A percentile compares a stretch with the other conserved stretches of the same genome.
Conservation (phyloP, 768 basidiomycete species). For the Termitomyces sp. region DNA sequence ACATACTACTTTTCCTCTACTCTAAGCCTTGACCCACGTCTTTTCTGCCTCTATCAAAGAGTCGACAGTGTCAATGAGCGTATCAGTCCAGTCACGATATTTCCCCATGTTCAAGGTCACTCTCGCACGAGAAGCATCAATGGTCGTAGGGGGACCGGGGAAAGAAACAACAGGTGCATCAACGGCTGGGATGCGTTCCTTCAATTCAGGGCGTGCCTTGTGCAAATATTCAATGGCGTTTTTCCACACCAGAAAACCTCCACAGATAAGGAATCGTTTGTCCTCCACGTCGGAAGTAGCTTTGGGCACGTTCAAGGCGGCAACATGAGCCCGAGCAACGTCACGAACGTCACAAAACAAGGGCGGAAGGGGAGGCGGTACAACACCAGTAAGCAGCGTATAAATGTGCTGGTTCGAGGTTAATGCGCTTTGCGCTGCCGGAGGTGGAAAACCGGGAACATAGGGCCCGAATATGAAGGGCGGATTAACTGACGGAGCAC, state of each 20-base stretch:
- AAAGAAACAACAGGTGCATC: constrained; percentile 7
- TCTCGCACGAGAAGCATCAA: constrained; percentile 15
- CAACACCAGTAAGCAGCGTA: constrained; percentile 23
- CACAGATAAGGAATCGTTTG: constrained; percentile 30
- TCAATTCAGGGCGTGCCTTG: constrained; percentile 26
- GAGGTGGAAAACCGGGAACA: constrained; percentile 20
- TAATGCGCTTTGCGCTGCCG: constrained; percentile 18
- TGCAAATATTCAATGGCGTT: constrained; percentile 24
- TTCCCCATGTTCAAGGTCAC: constrained; percentile 15
- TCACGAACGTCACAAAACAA: constrained; percentile 31
- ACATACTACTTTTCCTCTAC: neutral
- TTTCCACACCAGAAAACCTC: constrained; percentile 20
- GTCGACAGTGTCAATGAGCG: constrained; percentile 14
- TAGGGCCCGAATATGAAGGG: constrained; percentile 34
- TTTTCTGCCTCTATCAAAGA: constrained; percentile 19
- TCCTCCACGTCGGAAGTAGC: constrained; percentile 22
- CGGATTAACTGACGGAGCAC: constrained; percentile 26
- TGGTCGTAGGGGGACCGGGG: constrained; percentile 14
- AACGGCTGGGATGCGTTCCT: constrained; percentile 18
- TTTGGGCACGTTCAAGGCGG: constrained; percentile 25
- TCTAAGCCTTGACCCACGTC: constrained; percentile 11
- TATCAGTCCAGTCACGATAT: constrained; percentile 19
- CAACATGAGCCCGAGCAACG: constrained; percentile 29
- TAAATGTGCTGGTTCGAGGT: constrained; percentile 28
- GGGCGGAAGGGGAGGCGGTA: constrained; percentile 22